Evolutionary conservation across 2,329 filamentous ascomycete species (phyloP).

Genomic region (Diaporthe velutina): DNA sequence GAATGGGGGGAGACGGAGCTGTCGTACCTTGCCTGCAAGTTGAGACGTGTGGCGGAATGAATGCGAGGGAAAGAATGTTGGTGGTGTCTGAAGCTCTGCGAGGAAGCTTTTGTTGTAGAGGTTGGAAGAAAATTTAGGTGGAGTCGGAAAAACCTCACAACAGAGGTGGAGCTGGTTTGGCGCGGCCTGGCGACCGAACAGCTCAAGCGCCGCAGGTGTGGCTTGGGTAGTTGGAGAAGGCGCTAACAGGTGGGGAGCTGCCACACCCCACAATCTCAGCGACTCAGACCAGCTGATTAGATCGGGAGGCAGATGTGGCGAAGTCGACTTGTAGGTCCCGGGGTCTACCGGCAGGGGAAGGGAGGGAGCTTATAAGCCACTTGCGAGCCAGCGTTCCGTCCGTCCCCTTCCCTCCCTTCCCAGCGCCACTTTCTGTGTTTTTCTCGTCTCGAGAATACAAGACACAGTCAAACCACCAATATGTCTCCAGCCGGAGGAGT

Average conservation of each 20-base stretch:
- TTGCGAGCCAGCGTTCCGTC: neutral
- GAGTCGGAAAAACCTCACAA: conserved; percentile 38
- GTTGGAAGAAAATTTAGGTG: conserved; percentile 29
- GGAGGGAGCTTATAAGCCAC: conserved; percentile 33
- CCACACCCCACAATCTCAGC: conserved; percentile 17
- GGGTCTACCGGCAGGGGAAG: conserved; percentile 1
- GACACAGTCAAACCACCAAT: conserved; percentile 45
- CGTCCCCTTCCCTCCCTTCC: conserved; percentile 1
- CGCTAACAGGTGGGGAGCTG: conserved; percentile 22
- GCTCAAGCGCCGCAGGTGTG: conserved; percentile 13
- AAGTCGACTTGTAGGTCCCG: conserved; percentile 23
- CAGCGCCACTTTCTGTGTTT: conserved; percentile 19
- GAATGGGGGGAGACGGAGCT: conserved; percentile 24
- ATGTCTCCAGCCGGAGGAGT: conserved; percentile 71
- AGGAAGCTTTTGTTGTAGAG: conserved; percentile 19
- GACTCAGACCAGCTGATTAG: conserved; percentile 14
- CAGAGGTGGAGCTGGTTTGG: conserved; percentile 7
- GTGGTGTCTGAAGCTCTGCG: conserved; percentile 21
- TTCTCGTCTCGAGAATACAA: conserved; percentile 38
- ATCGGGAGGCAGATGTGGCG: conserved; percentile 21
- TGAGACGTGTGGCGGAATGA: conserved; percentile 22
- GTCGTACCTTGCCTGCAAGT: conserved; percentile 46
- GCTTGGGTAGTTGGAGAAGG: conserved; percentile 1
- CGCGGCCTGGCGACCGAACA: neutral
- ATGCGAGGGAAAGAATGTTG: conserved; percentile 12